Conservation (phyloP, 441 rosid genomes). For the Erysimum cheiri region DNA sequence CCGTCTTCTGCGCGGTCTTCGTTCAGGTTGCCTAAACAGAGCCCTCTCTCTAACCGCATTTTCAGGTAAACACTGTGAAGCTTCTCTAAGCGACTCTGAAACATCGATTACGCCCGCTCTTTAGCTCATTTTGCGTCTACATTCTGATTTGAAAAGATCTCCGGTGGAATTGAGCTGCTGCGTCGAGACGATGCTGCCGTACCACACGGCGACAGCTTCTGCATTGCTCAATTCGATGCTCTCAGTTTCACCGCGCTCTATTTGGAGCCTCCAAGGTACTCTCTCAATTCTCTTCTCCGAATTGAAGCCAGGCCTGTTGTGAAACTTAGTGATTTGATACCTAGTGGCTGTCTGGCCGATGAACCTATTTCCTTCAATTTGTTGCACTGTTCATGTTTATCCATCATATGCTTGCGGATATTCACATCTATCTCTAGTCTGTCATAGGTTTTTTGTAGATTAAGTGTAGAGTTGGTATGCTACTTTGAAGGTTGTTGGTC, state of each 20-base stretch:
- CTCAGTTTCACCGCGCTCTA: constrained; percentile 45
- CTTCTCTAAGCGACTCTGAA: background rate
- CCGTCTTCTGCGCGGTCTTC: constrained; percentile 50
- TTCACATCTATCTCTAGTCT: background rate
- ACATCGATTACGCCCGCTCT: background rate
- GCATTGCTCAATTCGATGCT: constrained; percentile 91
- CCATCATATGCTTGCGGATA: background rate
- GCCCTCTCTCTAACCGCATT: constrained; percentile 56
- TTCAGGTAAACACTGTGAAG: constrained; percentile 58
- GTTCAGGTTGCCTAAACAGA: constrained; percentile 55
- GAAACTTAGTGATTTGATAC: background rate
- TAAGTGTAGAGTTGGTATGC: background rate
- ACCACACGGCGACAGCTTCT: constrained; percentile 87
- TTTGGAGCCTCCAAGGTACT: constrained; percentile 35
- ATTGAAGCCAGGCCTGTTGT: background rate
- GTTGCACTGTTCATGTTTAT: background rate
- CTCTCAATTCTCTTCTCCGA: background rate
- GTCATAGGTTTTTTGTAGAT: background rate
- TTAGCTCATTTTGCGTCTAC: background rate
- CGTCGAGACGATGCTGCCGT: constrained; percentile 78
- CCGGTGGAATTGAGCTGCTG: constrained; percentile 83
- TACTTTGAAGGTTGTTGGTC: background rate
- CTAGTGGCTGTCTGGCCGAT: background rate
- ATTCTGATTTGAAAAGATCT: constrained; percentile 49
- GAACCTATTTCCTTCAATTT: background rate